phyloP scores from a whole-genome alignment of 768 basidiomycete species.

The Lactifluus echinatus region DNA sequence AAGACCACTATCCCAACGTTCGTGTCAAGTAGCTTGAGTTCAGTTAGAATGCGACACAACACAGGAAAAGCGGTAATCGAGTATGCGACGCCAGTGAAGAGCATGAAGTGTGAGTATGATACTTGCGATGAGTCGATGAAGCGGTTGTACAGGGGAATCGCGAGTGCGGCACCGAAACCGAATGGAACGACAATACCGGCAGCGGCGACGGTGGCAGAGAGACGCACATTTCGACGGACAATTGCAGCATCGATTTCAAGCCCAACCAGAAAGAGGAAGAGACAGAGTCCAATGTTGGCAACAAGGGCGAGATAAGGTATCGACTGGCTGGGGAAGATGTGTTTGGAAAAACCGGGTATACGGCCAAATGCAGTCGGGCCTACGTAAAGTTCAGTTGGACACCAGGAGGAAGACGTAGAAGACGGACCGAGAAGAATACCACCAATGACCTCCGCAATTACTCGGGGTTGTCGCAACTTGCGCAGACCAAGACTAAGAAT shows the following conservation, averaged over 20 bases:
- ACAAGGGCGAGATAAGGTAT: slow-evolving; percentile 74
- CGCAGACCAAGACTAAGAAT: slow-evolving; percentile 61
- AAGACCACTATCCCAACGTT: slow-evolving; percentile 89
- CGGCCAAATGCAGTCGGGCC: slow-evolving; percentile 59
- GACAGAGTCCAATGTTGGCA: slow-evolving; percentile 80
- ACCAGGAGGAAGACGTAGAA: not conserved
- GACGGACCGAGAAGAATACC: slow-evolving; percentile 74
- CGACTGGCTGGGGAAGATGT: slow-evolving; percentile 71
- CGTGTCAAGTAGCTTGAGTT: slow-evolving; percentile 86
- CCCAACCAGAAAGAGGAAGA: slow-evolving; percentile 90
- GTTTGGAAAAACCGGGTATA: slow-evolving; percentile 81
- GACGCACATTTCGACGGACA: slow-evolving; percentile 67
- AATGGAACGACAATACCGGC: slow-evolving; percentile 88
- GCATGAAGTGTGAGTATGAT: slow-evolving; percentile 83
- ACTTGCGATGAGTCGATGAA: slow-evolving; percentile 56
- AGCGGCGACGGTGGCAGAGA: slow-evolving; percentile 60
- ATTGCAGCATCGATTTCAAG: slow-evolving; percentile 79
- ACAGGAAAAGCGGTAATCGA: slow-evolving; percentile 85
- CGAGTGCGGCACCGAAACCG: slow-evolving; percentile 66
- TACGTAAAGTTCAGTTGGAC: slow-evolving; percentile 1
- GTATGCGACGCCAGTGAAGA: slow-evolving; percentile 89
- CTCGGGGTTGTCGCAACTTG: slow-evolving; percentile 78
- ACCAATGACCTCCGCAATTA: slow-evolving; percentile 77
- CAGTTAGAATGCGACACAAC: slow-evolving; percentile 79
- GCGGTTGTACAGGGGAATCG: slow-evolving; percentile 59